These are phyloP conservation scores for Oryza punctata DNA, from an alignment of 176 grass and related monocot genomes.

Conservation along the genomic window DNA sequence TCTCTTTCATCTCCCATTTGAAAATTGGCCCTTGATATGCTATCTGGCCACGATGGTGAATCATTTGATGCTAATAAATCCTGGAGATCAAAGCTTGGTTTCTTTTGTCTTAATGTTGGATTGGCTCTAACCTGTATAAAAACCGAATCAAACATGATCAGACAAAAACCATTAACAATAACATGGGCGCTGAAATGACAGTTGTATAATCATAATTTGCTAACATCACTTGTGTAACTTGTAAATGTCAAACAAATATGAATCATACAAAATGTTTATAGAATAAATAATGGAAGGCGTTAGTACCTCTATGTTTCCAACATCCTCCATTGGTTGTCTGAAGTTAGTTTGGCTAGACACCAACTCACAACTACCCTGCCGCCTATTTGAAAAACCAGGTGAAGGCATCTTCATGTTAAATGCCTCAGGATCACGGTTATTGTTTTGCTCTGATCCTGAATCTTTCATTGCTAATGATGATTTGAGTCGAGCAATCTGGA, in stretches of 20 bases:
- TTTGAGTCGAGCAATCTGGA: constrained; percentile 81
- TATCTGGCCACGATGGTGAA: constrained; percentile 76
- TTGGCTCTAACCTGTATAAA: constrained; percentile 63
- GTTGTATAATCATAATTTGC: neutral
- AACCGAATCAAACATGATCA: neutral
- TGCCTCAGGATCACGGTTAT: constrained; percentile 48
- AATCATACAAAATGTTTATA: neutral
- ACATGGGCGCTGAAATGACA: constrained; percentile 8
- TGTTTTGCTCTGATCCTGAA: constrained; percentile 61
- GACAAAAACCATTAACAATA: constrained; percentile 26
- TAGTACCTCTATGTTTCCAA: constrained; percentile 97
- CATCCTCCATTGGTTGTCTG: constrained; percentile 94
- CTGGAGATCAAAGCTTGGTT: constrained; percentile 89
- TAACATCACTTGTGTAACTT: constrained; percentile 8
- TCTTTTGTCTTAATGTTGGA: constrained; percentile 72
- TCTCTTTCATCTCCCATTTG: constrained; percentile 82
- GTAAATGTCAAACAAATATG: neutral
- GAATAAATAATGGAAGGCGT: constrained; percentile 21
- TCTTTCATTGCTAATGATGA: constrained; percentile 80
- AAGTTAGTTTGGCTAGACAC: constrained; percentile 63
- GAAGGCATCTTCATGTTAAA: constrained; percentile 60
- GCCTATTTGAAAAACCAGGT: constrained; percentile 56
- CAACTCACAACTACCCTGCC: constrained; percentile 61
- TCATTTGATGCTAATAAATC: constrained; percentile 78
- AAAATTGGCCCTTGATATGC: constrained; percentile 68